phyloP scores from a whole-genome alignment of 768 basidiomycete species.

The Suillus variegatus region DNA sequence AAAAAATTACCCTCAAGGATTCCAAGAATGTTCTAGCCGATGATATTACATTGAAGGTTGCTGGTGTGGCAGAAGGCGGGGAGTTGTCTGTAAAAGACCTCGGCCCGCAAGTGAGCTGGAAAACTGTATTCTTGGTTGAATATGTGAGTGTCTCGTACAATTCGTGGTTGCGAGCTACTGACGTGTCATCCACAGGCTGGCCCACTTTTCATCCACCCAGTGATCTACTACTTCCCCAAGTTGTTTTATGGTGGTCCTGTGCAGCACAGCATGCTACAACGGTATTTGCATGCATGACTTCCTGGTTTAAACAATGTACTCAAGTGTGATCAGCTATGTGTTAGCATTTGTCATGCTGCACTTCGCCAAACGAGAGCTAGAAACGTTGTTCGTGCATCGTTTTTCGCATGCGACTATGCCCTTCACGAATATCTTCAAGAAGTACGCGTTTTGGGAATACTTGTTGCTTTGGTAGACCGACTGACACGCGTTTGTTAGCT shows the following conservation, averaged over 20 bases:
- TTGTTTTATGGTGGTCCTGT: slow-evolving; percentile 72
- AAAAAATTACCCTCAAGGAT: slow-evolving; percentile 68
- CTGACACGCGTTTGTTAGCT: slow-evolving; percentile 48
- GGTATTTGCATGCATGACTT: slow-evolving; percentile 40
- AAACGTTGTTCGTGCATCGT: slow-evolving; percentile 92
- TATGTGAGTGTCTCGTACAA: slow-evolving; percentile 62
- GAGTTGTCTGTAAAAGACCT: slow-evolving; percentile 85
- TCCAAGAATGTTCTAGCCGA: slow-evolving; percentile 65
- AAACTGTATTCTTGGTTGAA: slow-evolving; percentile 89
- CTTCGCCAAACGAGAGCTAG: slow-evolving; percentile 89
- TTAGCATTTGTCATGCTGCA: slow-evolving; percentile 81
- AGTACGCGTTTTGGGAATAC: slow-evolving; percentile 51
- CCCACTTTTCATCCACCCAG: slow-evolving; percentile 86
- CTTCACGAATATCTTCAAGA: slow-evolving; percentile 79
- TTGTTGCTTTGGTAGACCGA: slow-evolving; percentile 4
- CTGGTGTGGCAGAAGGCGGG: slow-evolving; percentile 59
- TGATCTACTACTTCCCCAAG: slow-evolving; percentile 72
- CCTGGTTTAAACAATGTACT: neutral
- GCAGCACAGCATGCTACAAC: slow-evolving; percentile 76
- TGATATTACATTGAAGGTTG: slow-evolving; percentile 55
- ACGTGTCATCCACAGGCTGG: slow-evolving; percentile 56
- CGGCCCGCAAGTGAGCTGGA: slow-evolving; percentile 88
- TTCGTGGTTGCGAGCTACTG: slow-evolving; percentile 8
- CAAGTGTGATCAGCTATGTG: slow-evolving; percentile 49
- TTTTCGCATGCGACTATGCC: slow-evolving; percentile 98